Base-by-base conservation (phyloP, 257 asterid species). In the Leptodermis oblonga region DNA sequence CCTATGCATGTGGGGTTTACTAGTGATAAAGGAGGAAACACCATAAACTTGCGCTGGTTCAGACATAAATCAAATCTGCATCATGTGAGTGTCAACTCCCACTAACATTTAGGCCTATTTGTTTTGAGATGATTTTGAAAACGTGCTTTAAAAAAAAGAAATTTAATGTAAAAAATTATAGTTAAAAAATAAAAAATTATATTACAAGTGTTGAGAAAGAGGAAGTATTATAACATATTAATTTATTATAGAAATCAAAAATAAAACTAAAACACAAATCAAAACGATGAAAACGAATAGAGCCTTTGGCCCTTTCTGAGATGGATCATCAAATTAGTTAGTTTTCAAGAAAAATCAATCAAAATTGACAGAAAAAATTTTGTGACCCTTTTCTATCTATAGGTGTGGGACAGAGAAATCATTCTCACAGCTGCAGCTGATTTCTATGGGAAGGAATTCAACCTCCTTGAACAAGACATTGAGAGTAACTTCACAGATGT, bases 341-440 rank as follows among this genome's bases (percentile, higher is more conserved):
- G 34, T 3, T 28, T 10, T n/a, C 22, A 62, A 20, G 41, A 46
- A 46, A 23, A 4, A 4, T 22, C 26, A 12, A 56, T 43, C 30
- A n/a, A n/a, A n/a, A n/a, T 43, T 17, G 13, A 23, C 7, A 58
- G 9, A 11, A n/a, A 22, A 26, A 20, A 23, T 30, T 39, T 6
- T 49, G 1, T 59, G 14, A 3, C 61, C 14, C 45, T 33, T 41
- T 18, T 52, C 58, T 52, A 51, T 20, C 4, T 52, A 6, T 37
- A 92, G 98, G 97, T 90, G 10, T 92, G 98, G 98, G 97, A 92
- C 48, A 78, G 97, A 79, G 97, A 92, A 71, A 92, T 92, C n/a
- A 90, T 92, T 68, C 95, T 88, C 18, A 86, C 95, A 39, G 97
- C 97, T 68, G 89, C 91, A 67, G 83, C 87, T 60, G 97, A 92